These are phyloP conservation scores for Alternaria brassicae DNA, from an alignment of 2,329 filamentous ascomycete species.

Conservation along the genomic window DNA sequence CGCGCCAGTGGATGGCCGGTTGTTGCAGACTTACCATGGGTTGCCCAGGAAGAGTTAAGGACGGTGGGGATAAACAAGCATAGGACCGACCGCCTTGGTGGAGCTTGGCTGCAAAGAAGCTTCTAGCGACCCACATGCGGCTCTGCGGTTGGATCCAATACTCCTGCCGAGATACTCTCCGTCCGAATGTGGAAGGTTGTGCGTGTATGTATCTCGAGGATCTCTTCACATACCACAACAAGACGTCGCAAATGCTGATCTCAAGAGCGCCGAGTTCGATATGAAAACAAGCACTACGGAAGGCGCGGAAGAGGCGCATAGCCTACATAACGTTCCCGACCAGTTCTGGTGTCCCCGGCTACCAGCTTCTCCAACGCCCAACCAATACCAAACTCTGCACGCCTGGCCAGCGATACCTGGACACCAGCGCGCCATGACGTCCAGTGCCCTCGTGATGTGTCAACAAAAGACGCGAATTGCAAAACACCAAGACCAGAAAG, in stretches of 20 bases:
- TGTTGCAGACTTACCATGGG: conserved; percentile 25
- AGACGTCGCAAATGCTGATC: neutral
- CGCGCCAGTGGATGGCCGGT: conserved; percentile 18
- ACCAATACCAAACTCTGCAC: conserved; percentile 1
- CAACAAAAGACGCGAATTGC: conserved; percentile 11
- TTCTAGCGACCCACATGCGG: conserved; percentile 42
- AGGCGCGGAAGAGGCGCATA: conserved; percentile 9
- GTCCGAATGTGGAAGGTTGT: conserved; percentile 4
- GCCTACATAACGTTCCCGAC: conserved; percentile 6
- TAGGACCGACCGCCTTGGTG: conserved; percentile 32
- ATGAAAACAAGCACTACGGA: conserved; percentile 5
- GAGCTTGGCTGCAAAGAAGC: conserved; percentile 41
- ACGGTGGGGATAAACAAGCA: conserved; percentile 31
- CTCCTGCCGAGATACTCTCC: conserved; percentile 20
- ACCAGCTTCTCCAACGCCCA: conserved; percentile 5
- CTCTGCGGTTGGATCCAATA: conserved; percentile 31
- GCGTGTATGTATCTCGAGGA: neutral
- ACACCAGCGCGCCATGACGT: conserved; percentile 8
- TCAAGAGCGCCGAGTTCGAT: neutral
- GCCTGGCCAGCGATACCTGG: neutral
- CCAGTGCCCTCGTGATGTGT: conserved; percentile 1
- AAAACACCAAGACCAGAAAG: neutral
- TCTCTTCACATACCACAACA: neutral
- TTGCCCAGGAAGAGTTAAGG: conserved; percentile 22
- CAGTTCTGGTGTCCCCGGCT: neutral